Evolutionary conservation across 805 yeast genomes (phyloP).

Genomic region (Starmerella powellii): DNA sequence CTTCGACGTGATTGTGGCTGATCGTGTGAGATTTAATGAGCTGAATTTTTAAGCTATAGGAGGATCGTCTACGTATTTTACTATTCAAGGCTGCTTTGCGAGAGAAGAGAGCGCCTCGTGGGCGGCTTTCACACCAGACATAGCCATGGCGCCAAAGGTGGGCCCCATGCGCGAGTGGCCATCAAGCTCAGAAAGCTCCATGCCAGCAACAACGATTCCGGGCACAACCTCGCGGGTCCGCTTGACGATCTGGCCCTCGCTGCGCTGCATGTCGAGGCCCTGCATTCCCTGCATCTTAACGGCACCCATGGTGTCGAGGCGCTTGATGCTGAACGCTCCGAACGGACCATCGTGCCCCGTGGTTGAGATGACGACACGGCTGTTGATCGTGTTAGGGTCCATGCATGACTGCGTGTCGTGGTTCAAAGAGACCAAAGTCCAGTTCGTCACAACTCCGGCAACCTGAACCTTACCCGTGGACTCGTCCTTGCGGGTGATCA

Average conservation of each 20-base stretch:
- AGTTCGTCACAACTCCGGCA: slow-evolving; percentile 73
- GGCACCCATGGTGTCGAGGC: slow-evolving; percentile 43
- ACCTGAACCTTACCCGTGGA: slow-evolving; percentile 46
- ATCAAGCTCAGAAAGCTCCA: slow-evolving; percentile 68
- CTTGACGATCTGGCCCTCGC: slow-evolving; percentile 66
- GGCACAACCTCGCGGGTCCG: slow-evolving; percentile 54
- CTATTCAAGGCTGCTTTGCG: not conserved
- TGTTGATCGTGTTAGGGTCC: slow-evolving; percentile 72
- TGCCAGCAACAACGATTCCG: slow-evolving; percentile 56
- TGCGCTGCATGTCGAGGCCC: slow-evolving; percentile 66
- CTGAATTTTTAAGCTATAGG: too few relatives aligned
- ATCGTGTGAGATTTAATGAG: too few relatives aligned
- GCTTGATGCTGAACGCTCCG: slow-evolving; percentile 68
- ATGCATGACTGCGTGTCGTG: slow-evolving; percentile 69
- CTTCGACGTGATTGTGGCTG: too few relatives aligned
- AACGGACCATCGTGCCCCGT: slow-evolving; percentile 78
- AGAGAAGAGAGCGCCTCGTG: slow-evolving; percentile 30
- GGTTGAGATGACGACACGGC: slow-evolving; percentile 51
- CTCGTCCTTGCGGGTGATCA: slow-evolving; percentile 56
- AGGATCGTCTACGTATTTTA: too few relatives aligned
- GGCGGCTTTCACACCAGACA: slow-evolving; percentile 70
- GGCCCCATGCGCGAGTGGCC: slow-evolving; percentile 79
- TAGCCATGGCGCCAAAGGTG: slow-evolving; percentile 70
- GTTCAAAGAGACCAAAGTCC: slow-evolving; percentile 67
- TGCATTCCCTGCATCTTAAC: slow-evolving; percentile 56